Evolutionary conservation across 495 filamentous ascomycete genomes (phyloP).

Genomic region (Penicillium mononematosum): DNA sequence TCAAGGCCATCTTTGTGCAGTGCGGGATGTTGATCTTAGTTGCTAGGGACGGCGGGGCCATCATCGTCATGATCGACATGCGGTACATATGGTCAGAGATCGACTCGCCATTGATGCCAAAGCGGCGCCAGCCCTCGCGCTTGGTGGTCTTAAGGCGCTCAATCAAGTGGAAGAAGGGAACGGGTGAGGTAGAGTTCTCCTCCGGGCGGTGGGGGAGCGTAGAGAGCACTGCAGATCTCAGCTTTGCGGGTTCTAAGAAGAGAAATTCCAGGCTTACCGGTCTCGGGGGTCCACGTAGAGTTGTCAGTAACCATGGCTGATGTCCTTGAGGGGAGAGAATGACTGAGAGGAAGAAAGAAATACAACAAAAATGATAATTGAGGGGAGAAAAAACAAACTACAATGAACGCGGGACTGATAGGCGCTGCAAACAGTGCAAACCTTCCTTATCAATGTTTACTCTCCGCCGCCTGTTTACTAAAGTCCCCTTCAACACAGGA

Average conservation of each 20-base stretch:
- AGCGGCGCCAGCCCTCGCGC: conserved; percentile 92
- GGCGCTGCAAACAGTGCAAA: conserved; percentile 36
- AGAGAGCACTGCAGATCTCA: conserved; percentile 37
- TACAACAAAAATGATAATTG: conserved; percentile 7
- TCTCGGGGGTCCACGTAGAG: conserved; percentile 21
- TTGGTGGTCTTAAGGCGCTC: conserved; percentile 92
- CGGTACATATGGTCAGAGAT: conserved; percentile 99
- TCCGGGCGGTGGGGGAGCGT: conserved; percentile 51
- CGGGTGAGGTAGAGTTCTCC: conserved; percentile 65
- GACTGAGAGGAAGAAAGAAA: conserved; percentile 14
- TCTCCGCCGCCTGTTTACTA: conserved; percentile 14
- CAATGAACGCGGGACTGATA: conserved; percentile 11
- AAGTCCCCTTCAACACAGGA: conserved; percentile 21
- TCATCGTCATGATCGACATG: conserved; percentile 94
- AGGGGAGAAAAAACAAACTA: conserved; percentile 11
- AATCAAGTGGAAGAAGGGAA: conserved; percentile 91
- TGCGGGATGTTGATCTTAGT: conserved; percentile 68
- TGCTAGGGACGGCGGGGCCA: conserved; percentile 76
- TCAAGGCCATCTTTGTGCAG: conserved; percentile 88
- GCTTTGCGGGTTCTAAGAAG: conserved; percentile 1
- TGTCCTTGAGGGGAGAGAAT: conserved; percentile 12
- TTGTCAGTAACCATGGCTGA: conserved; percentile 30
- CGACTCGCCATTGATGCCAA: conserved; percentile 76
- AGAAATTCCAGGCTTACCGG: conserved; percentile 14
- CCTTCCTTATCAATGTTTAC: conserved; percentile 31